Evolutionary conservation across 2,329 filamentous ascomycete genomes (phyloP), one percentile per base, ranked within the genome.

Genomic region (Alternaria ventricosa): DNA sequence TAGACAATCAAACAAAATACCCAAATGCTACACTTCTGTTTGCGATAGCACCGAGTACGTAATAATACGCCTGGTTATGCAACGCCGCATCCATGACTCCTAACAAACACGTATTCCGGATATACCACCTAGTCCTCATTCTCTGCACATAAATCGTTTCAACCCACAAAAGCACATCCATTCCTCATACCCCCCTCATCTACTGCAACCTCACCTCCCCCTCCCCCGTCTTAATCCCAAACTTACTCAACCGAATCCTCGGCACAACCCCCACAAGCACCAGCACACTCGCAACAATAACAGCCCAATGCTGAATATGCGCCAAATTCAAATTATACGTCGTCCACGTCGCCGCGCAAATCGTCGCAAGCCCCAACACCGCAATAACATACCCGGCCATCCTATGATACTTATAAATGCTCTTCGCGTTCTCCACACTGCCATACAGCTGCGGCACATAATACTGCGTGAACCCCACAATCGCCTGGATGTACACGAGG

Each of bases 391-490:
- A 98, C 3, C 95, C 96, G 22, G 85, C 86, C 57, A 87, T 82
- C 28, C 95, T 88, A 79, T 98, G 96, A 74, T 94, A 97, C 81
- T 97, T 97, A 86, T 95, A 98, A 45, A 97, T 79, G 23, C 85
- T 85, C 85, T 94, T 96, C 20, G 94, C 95, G 4, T 89, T 89
- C 25, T 92, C 89, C 66, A 90, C 89, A 60, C 92, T 89, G 6
- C 94, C 94, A 72, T 95, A 96, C 1, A 97, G 73, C 1, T 77
- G 75, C 0, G 94, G 94, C 3, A 87, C 83, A 62, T 89, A 93
- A 84, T 91, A 97, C 82, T 96, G 92, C 30, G 92, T 91, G 66
- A 96, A 87, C 15, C 96, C 95, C 28, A 97, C 87, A 1, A 90
- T 54, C 47, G 92, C 90, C 82, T 98, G 96, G 2, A 91, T 71